These are phyloP conservation scores for Pestalotiopsis fici DNA, from an alignment of 2,329 filamentous ascomycete species.

Conservation along the genomic window DNA sequence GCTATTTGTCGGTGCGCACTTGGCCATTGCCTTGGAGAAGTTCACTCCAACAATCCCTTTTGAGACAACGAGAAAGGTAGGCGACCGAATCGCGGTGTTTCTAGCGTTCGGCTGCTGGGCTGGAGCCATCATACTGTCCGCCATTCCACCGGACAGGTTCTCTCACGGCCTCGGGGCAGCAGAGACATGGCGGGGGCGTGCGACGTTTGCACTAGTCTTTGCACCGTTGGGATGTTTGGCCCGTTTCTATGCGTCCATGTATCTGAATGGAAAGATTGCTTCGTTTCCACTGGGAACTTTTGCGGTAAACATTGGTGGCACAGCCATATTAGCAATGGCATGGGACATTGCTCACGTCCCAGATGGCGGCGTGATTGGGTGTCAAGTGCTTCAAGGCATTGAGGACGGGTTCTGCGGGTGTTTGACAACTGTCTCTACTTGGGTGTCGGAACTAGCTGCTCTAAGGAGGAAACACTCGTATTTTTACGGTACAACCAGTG, in stretches of 20 bases:
- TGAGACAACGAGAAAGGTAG: slow-evolving; percentile 52
- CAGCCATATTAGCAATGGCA: slow-evolving; percentile 71
- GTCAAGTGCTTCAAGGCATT: slow-evolving; percentile 67
- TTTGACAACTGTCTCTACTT: slow-evolving; percentile 68
- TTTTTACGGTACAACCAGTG: slow-evolving; percentile 65
- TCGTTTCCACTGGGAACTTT: slow-evolving; percentile 88
- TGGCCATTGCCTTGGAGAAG: slow-evolving; percentile 64
- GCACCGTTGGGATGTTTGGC: slow-evolving; percentile 77
- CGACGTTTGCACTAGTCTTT: slow-evolving; percentile 77
- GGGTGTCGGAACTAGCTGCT: slow-evolving; percentile 60
- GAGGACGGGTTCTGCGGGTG: slow-evolving; percentile 71
- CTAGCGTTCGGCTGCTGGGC: slow-evolving; percentile 78
- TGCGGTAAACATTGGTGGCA: slow-evolving; percentile 76
- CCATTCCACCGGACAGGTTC: slow-evolving; percentile 65
- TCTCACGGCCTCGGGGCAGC: slow-evolving; percentile 31
- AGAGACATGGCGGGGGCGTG: slow-evolving; percentile 73
- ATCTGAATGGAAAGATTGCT: slow-evolving; percentile 67
- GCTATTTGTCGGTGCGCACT: slow-evolving; percentile 72
- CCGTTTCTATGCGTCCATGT: slow-evolving; percentile 71
- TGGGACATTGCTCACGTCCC: slow-evolving; percentile 76
- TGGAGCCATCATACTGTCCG: slow-evolving; percentile 70
- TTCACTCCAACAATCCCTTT: slow-evolving; percentile 63
- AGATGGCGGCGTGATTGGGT: slow-evolving; percentile 56
- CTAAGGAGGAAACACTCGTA: slow-evolving; percentile 59
- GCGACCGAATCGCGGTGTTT: slow-evolving; percentile 66